These are phyloP conservation scores for Thelonectria blattea DNA, from an alignment of 2,329 filamentous ascomycete genomes.

Conservation along the genomic window DNA sequence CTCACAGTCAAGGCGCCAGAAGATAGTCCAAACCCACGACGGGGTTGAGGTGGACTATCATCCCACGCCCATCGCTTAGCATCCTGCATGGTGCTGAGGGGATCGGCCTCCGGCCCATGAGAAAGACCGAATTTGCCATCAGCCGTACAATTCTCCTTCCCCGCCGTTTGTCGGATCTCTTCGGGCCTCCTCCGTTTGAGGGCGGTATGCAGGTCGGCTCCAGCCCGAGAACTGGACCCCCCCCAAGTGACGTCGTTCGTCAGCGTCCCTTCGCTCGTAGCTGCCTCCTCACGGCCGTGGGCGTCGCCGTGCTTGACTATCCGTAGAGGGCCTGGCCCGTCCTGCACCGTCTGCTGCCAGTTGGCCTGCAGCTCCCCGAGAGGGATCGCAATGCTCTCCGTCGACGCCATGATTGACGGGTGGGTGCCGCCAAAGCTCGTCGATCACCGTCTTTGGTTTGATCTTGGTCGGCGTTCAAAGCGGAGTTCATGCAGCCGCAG, in stretches of 20 bases:
- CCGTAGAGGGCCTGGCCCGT: conserved; percentile 54
- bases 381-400: conserved; percentile 34
- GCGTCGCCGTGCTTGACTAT: conserved; percentile 51
- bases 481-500: background rate
- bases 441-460: background rate
- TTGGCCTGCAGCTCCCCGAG: conserved; percentile 42
- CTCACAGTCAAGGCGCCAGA: conserved; percentile 24
- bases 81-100: conserved; percentile 5
- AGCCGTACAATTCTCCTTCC: conserved; percentile 29
- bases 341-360: conserved; percentile 26
- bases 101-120: background rate
- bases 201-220: conserved; percentile 40
- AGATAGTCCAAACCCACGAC: conserved; percentile 8
- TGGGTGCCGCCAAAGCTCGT: background rate
- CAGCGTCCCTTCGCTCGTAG: conserved; percentile 28
- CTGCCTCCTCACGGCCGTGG: conserved; percentile 24
- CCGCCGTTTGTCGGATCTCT: conserved; percentile 10
- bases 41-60: conserved; percentile 20
- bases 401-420: conserved; percentile 43
- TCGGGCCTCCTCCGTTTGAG: conserved; percentile 43
- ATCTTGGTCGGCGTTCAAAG: background rate
- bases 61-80: conserved; percentile 20
- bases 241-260: conserved; percentile 36
- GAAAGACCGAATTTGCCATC: background rate
- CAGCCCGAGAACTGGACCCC: background rate